Evolutionary conservation across 768 basidiomycete genomes (phyloP), one percentile per base, ranked within the genome.

Genomic region (Xerocomus spinulosus): DNA sequence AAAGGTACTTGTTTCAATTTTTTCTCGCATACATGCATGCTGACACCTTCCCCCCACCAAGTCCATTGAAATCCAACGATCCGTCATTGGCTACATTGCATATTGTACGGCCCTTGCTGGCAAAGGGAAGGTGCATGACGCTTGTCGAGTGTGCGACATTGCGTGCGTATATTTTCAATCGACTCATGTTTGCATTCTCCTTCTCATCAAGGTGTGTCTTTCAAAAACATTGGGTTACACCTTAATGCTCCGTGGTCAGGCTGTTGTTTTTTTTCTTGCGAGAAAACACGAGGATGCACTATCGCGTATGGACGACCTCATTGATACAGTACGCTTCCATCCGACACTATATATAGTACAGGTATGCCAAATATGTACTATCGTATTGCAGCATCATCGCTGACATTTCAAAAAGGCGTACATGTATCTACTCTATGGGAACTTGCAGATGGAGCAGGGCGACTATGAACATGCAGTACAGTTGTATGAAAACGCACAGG

Each of bases 341-440:
- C 23, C 38, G 10, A 33, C 24, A 6, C n/a, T 40, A 5, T 23
- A 26, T 4, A 8, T 47, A n/a, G 38, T 40, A 2, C 38, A 40
- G 46, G 46, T 9, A 18, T 7, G 38, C 33, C 14, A 2, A n/a
- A n/a, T n/a, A 25, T 9, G 6, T 9, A 15, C 4, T 24, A 2
- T 23, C 21, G 12, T 10, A 12, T 12, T 8, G 10, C 8, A 3
- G 26, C 23, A 25, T 5, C 26, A 5, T 23, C 8, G 12, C 15
- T 40, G 32, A 40, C 7, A 15, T 33, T 23, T 20, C 2, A 2
- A 40, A 0, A 3, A 54, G 54, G 52, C 53, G 14, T 32, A 41
- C 17, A 54, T 54, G 53, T n/a, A 47, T 12, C 33, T 53, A 34
- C 37, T 49, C 2, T 26, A 51, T 23, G 54, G 51, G 9, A 32